Conservation (phyloP, 73 alveolate genomes). For the Paramecium sexaurelia region DNA sequence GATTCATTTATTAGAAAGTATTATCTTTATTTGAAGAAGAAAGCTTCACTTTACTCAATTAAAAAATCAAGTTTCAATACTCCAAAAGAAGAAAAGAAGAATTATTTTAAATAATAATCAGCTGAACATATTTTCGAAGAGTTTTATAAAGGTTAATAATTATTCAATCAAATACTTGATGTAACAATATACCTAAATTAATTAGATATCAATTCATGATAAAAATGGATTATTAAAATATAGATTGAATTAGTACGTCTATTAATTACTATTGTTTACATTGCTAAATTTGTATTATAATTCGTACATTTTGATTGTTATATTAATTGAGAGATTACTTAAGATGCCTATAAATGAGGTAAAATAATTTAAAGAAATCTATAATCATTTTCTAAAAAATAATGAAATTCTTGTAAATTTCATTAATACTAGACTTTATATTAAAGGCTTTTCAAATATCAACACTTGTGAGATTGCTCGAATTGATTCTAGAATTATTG, state of each 20-base stretch:
- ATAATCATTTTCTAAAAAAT: background rate
- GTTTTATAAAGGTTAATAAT: background rate
- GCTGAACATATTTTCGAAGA: slow-evolving; percentile 14
- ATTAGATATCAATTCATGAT: background rate
- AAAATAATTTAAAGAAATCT: background rate
- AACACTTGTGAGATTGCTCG: slow-evolving; percentile 18
- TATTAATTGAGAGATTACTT: background rate
- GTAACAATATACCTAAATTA: background rate
- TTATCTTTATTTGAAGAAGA: background rate
- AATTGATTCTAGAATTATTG: slow-evolving; percentile 19
- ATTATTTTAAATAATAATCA: background rate
- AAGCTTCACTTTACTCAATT: background rate
- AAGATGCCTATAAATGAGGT: background rate
- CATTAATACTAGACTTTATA: background rate
- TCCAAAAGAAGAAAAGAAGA: slow-evolving; percentile 32
- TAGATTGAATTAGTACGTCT: slow-evolving; percentile 6
- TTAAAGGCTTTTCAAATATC: slow-evolving; percentile 29
- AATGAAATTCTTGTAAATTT: background rate
- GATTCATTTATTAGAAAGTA: slow-evolving; percentile 46
- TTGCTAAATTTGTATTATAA: background rate
- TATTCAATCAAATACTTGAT: slow-evolving; percentile 21
- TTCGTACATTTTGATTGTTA: background rate
- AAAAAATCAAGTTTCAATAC: slow-evolving; percentile 9
- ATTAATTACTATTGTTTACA: background rate
- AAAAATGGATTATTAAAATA: slow-evolving; percentile 25